Percentiles rank a stretch among this genome's conserved stretches.
These are phyloP conservation scores for Dioszegia hungarica DNA, from an alignment of 768 basidiomycete species.

Conservation along the genomic window DNA sequence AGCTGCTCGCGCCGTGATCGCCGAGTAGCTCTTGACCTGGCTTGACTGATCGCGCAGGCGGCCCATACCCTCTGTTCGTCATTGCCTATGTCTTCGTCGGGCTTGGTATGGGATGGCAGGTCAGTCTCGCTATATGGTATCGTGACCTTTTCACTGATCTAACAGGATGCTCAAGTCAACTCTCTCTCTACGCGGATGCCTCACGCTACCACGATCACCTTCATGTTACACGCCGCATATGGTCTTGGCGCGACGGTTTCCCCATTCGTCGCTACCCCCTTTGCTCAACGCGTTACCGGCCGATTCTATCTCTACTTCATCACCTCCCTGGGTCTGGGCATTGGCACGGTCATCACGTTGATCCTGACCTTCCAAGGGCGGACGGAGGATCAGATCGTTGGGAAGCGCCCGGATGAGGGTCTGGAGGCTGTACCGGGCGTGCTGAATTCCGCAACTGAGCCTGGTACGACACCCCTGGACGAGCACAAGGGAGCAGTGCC, in stretches of 20 bases:
- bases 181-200: conserved; percentile 53
- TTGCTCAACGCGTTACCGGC: conserved; percentile 39
- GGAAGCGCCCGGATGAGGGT: conserved; percentile 9
- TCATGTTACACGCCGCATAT: conserved; percentile 36
- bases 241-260: conserved; percentile 56
- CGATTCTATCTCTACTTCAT: conserved; percentile 61
- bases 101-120: conserved; percentile 54
- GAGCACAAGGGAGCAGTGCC: neutral
- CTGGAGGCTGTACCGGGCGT: no score
- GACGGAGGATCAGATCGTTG: conserved; percentile 61
- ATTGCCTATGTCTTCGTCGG: conserved; percentile 54
- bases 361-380: conserved; percentile 63
- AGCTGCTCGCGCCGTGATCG: no score
- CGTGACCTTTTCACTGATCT: neutral
- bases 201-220: conserved; percentile 50
- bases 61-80: conserved; percentile 54
- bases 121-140: no score
- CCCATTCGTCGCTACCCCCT: conserved; percentile 77
- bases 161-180: conserved; percentile 56
- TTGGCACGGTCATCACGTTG: conserved; percentile 58
- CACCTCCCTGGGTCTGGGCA: conserved; percentile 62
- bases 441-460: no score
- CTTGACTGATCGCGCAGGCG: no score
- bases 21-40: no score
- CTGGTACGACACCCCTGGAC: neutral